Conservation (phyloP, 768 basidiomycete species). For the Mycena rebaudengoi region DNA sequence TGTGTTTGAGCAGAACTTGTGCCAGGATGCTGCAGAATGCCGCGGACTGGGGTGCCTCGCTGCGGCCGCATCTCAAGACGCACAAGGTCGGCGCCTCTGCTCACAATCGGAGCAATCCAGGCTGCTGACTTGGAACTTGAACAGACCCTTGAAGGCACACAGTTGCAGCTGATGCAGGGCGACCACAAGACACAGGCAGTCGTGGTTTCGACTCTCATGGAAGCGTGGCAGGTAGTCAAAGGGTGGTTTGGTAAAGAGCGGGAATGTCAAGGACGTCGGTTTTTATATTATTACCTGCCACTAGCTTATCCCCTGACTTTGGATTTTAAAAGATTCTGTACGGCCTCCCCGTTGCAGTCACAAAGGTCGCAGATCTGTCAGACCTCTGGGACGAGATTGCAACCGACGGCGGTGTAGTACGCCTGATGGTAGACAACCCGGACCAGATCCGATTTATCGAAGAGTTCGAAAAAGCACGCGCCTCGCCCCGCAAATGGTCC, state of each 20-base stretch:
- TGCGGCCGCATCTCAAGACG: conserved; percentile 87
- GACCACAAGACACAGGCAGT: conserved; percentile 66
- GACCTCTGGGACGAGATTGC: conserved; percentile 63
- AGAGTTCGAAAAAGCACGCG: conserved; percentile 57
- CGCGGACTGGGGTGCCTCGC: conserved; percentile 70
- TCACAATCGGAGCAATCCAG: background rate
- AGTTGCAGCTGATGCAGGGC: conserved; percentile 68
- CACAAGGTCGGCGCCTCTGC: conserved; percentile 66
- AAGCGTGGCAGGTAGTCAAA: conserved; percentile 80
- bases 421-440: conserved; percentile 80
- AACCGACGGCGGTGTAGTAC: conserved; percentile 63
- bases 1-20: conserved; percentile 78
- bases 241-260: conserved; percentile 74
- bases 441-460: conserved; percentile 75
- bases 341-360: conserved; percentile 73
- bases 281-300: background rate
- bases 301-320: background rate
- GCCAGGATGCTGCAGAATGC: conserved; percentile 74
- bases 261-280: conserved; percentile 80
- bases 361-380: conserved; percentile 78
- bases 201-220: conserved; percentile 84
- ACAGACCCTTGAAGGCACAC: conserved; percentile 83
- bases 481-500: conserved; percentile 65
- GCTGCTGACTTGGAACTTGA: conserved; percentile 12
- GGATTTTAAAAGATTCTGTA: conserved; percentile 70